phyloP scores from a whole-genome alignment of 108 stramenopile species.

The Cyclotella sp. region DNA sequence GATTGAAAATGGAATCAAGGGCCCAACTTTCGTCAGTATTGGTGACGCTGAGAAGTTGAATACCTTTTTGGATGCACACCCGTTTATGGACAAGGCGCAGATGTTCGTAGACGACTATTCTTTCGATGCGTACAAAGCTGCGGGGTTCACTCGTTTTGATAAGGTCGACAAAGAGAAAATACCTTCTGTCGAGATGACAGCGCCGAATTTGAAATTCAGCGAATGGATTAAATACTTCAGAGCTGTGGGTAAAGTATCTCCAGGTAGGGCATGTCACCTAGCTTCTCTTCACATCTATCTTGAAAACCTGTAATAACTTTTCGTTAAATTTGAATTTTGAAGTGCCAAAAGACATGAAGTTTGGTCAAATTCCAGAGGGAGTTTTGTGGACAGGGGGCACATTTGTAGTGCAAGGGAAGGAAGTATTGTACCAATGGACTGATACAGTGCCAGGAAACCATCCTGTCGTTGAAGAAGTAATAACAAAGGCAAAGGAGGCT shows the following conservation, averaged over 20 bases:
- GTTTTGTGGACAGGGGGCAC: constrained; percentile 89
- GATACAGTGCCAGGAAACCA: constrained; percentile 86
- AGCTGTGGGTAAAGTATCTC: constrained; percentile 67
- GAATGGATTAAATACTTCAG: constrained; percentile 64
- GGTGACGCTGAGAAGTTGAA: constrained; percentile 76
- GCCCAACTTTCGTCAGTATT: constrained; percentile 83
- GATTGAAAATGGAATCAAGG: constrained; percentile 39
- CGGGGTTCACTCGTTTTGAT: constrained; percentile 63
- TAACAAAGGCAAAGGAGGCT: constrained; percentile 54
- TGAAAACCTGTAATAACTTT: background rate
- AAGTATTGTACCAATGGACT: constrained; percentile 78
- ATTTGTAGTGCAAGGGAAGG: constrained; percentile 77
- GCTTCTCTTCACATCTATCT: too few species aligned
- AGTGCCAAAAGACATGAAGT: constrained; percentile 58
- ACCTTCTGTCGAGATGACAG: constrained; percentile 59
- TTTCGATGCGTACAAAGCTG: constrained; percentile 74
- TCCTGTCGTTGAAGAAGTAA: constrained; percentile 70
- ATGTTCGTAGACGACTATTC: constrained; percentile 80
- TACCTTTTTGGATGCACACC: constrained; percentile 76
- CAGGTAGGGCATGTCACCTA: constrained; percentile 12
- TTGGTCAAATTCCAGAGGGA: constrained; percentile 82
- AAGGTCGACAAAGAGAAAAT: constrained; percentile 60
- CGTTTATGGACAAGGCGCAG: constrained; percentile 52
- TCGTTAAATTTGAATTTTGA: background rate
- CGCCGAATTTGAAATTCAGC: constrained; percentile 59